Conservation (phyloP, 2,329 filamentous ascomycete genomes). For the Colletotrichum spaethianum region DNA sequence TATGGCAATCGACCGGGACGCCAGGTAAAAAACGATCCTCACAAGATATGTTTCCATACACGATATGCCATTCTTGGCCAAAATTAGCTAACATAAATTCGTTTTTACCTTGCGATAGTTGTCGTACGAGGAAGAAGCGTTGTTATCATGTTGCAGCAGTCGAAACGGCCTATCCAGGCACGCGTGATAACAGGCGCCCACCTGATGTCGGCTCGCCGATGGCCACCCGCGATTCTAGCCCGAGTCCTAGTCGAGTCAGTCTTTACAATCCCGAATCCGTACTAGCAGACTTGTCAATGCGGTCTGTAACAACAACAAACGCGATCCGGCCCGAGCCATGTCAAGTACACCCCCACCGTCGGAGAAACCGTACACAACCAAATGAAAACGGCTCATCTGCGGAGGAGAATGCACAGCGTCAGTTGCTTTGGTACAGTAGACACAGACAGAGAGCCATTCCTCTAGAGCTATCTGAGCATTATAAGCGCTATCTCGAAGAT, state of each 20-base stretch:
- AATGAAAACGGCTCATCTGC: not conserved
- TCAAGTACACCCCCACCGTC: not conserved
- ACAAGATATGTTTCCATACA: not conserved
- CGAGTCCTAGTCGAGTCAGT: conserved; percentile 36
- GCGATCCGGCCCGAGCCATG: not conserved
- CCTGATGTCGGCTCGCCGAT: not conserved
- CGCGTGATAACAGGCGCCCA: not conserved
- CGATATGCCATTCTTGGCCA: no score
- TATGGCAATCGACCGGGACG: conserved; percentile 2
- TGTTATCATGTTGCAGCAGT: conserved; percentile 39
- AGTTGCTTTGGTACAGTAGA: conserved; percentile 40
- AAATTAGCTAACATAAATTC: not conserved
- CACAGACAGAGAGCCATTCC: conserved; percentile 23
- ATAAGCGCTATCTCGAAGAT: conserved; percentile 41
- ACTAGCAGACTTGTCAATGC: conserved; percentile 36
- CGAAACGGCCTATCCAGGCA: not conserved
- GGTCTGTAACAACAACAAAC: not conserved
- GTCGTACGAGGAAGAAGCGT: conserved; percentile 42
- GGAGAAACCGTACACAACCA: not conserved
- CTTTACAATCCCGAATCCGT: conserved; percentile 44
- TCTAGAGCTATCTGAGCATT: conserved; percentile 20
- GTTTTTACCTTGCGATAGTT: conserved; percentile 39
- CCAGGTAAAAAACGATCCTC: not conserved
- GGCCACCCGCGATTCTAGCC: conserved; percentile 29
- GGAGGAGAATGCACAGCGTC: conserved; percentile 17